Evolutionary conservation across 176 grass and related monocot genomes (phyloP), one percentile per base, ranked within the genome.

Genomic region (Cocos nucifera): DNA sequence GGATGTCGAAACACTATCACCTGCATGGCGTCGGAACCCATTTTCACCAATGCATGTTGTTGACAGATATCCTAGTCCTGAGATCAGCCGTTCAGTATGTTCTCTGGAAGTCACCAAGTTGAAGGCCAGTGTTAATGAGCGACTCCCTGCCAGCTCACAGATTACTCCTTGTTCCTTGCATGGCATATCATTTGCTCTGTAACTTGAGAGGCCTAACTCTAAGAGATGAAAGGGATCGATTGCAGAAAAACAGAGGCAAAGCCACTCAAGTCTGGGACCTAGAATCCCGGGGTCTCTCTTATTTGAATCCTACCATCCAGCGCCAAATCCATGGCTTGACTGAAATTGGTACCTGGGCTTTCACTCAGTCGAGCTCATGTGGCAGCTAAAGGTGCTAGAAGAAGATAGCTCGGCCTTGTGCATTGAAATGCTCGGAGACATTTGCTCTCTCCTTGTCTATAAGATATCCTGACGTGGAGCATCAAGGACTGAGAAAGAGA

Each of bases 401-500:
- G 61, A 16, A 96, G 77, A 78, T 96, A 90, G 67, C 83, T 96
- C 2, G 91, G 91, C 21, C 86, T 96, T 2, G 91, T 82, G 65
- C 91, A 87, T 60, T 90, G 91, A 21, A 96, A 75, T 61, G 79
- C 15, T 61, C 90, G 80, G 55, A 90, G 77, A 64, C 83, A 90
- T 69, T 58, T 85, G 29, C 72, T 71, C 65, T 81, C 76, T 77
- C 80, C 4, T 22, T 75, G 53, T 90, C 69, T 4, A 96, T 66
- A 7, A 87, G 76, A 71, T 72, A 24, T 56, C 80, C 80, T 72
- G 57, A 68, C 76, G 72, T 72, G 50, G 57, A 87, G 80, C 86
- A 96, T 90, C 6, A 86, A 96, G 4, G 86, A 90, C 74, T 96
- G 91, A 27, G 86, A 90, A 25, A 96, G 87, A 0, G 86, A 96